Percentiles rank a stretch among this genome's conserved stretches.
phyloP scores from a whole-genome alignment of 208 protist genomes.

The Trypanosoma lewisi region DNA sequence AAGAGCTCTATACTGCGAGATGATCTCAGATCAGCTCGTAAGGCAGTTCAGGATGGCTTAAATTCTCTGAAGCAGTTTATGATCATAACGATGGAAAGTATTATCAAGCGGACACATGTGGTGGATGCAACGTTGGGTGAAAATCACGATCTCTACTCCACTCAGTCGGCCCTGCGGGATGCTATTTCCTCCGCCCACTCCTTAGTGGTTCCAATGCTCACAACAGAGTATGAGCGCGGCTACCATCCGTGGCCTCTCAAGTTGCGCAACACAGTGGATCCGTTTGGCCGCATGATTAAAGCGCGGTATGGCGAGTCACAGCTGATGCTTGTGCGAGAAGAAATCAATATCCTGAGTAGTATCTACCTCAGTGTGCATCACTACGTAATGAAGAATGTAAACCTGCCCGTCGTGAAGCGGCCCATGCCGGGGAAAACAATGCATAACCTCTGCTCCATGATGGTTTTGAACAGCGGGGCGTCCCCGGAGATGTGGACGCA shows the following conservation, averaged over 20 bases:
- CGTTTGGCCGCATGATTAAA: conserved; percentile 65
- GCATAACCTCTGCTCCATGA: conserved; percentile 44
- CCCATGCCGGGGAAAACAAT: conserved; percentile 48
- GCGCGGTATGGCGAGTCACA: conserved; percentile 62
- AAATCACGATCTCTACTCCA: conserved; percentile 50
- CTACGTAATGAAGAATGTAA: conserved; percentile 43
- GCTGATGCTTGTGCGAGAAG: conserved; percentile 60
- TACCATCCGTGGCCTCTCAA: conserved; percentile 89
- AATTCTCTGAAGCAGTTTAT: conserved; percentile 48
- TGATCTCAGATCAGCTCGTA: conserved; percentile 41
- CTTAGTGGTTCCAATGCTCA: conserved; percentile 79
- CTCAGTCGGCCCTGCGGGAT: conserved; percentile 52
- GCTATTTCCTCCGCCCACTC: conserved; percentile 58
- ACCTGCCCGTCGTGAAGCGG: conserved; percentile 45
- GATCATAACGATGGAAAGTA: conserved; percentile 37
- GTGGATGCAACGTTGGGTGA: conserved; percentile 64
- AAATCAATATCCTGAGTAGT: conserved; percentile 54
- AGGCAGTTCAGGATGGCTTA: conserved; percentile 42
- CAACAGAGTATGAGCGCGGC: conserved; percentile 70
- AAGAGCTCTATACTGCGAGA: conserved; percentile 38
- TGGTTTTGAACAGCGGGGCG: conserved; percentile 55
- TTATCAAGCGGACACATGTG: conserved; percentile 47
- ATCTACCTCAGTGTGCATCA: conserved; percentile 68
- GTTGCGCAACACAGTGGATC: conserved; percentile 81
- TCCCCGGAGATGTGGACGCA: conserved; percentile 62